Base-by-base conservation (phyloP, 176 grass and related monocot genomes). In the Oryza longistaminata region DNA sequence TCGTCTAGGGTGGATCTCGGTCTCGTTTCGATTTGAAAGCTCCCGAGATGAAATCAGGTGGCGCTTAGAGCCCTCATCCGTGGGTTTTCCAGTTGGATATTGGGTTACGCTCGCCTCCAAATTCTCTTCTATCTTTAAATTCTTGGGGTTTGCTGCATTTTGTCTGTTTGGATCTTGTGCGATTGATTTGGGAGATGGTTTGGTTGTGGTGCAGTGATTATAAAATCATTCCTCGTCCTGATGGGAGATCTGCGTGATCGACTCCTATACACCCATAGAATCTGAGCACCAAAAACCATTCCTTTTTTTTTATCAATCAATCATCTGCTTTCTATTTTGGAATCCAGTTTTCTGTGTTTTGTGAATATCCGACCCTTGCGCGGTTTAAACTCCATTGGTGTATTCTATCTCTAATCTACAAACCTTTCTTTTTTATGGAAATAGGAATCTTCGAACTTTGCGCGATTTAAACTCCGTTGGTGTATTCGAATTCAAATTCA, bases 211-310 rank as follows among this genome's bases (percentile, higher is more conserved):
- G 71, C 43, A 44, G 25, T 79, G 60, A 73, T 88, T 40, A 48
- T 61, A 89, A 71, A 85, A 92, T 85, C 83, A 92, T 92, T 92
- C 90, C 83, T 92, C 87, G 90, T 92, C 61, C 87, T 86, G 90
- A 92, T 46, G 71, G 85, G 85, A 79, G 13, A 74, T 84, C 75
- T 70, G 75, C 16, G 68, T 86, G 86, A 91, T 67, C 66, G 86
- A 93, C 92, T 84, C 76, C 22, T 74, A 66, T 86, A 91, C 92
- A 93, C 92, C 92, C 92, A 93, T 93, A 93, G 92, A 93, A 93
- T 88, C 86, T 93, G 83, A 93, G 92, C 92, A 88, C 86, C 69
- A 31, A 34, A 44, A 44, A 55, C 11, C 71, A 48, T 48, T 11
- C 12, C 19, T 71, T 21, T 26, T 31, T 29, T 31, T 22, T 17